Evolutionary conservation across 805 yeast species (phyloP), one percentile per base, ranked within the genome.

Genomic region (Hemisphaericaspora nanyangensis): DNA sequence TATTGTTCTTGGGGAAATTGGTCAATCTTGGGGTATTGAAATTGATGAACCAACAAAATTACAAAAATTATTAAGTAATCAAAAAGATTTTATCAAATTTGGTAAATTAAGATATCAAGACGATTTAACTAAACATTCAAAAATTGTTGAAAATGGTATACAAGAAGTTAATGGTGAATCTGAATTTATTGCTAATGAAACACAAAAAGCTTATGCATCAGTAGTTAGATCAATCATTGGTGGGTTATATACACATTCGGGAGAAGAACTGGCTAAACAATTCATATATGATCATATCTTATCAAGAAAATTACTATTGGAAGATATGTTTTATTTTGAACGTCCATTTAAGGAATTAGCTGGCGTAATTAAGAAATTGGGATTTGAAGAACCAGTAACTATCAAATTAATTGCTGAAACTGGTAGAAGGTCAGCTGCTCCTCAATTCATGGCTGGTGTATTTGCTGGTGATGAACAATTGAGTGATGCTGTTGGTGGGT

Each of bases 401-500:
- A 55, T 67, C 17, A 80, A 95, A 56, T 73, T 93, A 43, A 68
- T 93, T 40, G 90, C 95, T 25, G 99, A 93, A 64, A 85, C 96
- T 20, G 99, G 99, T 60, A 78, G 99, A 63, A 69, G 73, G 52
- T 79, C 96, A 3, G 74, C 77, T 42, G 79, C 85, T 34, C 95
- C 99, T 17, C 82, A 89, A 28, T 93, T 78, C 51, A 84, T 91
- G 11, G 95, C 91, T 25, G 98, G 96, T 36, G 93, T 87, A 1
- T 93, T 89, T 61, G 73, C 85, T 42, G 98, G 96, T 26, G 71
- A 72, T 11, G 79, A 79, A 47, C 81, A 87, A 62, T 70, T 93
- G 39, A 96, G 97, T 37, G 97, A 93, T 63, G 96, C 96, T 30
- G 88, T 85, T 56, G 99, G 98, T 27, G 72, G 95, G 6, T 85